A percentile compares a stretch with the other conserved stretches of the same genome.
These are phyloP conservation scores for Xylaria sp. DNA, from an alignment of 2,329 filamentous ascomycete genomes.

Conservation along the genomic window DNA sequence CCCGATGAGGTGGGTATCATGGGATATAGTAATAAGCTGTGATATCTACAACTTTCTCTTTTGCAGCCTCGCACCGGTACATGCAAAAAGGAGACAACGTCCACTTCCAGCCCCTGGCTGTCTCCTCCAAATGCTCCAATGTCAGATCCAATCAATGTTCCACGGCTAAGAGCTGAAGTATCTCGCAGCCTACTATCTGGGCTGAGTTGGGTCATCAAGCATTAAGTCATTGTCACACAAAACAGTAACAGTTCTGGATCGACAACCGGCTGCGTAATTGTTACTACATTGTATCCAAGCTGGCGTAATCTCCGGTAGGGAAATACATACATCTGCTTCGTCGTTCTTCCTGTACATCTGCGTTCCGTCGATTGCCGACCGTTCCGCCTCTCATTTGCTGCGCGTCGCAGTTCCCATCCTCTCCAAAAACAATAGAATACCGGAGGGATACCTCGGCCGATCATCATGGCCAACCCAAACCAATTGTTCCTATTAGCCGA, in stretches of 20 bases:
- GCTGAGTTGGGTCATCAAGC: slow-evolving; percentile 25
- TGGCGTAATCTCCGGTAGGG: slow-evolving; percentile 8
- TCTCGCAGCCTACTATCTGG: slow-evolving; percentile 32
- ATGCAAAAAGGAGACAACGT: slow-evolving; percentile 23
- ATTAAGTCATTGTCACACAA: slow-evolving; percentile 8
- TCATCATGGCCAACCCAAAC: slow-evolving; percentile 66
- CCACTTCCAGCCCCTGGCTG: background rate
- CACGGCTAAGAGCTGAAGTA: slow-evolving; percentile 16
- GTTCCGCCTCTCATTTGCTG: slow-evolving; percentile 15
- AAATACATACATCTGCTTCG: slow-evolving; percentile 14
- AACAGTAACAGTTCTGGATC: slow-evolving; percentile 11
- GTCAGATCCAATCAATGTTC: slow-evolving; percentile 8
- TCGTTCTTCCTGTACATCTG: slow-evolving; percentile 15
- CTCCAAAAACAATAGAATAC: slow-evolving; percentile 20
- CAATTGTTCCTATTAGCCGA: slow-evolving; percentile 94
- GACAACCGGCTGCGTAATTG: background rate
- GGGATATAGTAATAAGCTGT: slow-evolving; percentile 1
- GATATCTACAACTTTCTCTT: background rate
- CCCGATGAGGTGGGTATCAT: background rate
- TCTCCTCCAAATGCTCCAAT: background rate
- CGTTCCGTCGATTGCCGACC: slow-evolving; percentile 20
- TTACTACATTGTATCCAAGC: background rate
- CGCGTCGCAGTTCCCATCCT: slow-evolving; percentile 9
- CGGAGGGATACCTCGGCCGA: slow-evolving; percentile 4
- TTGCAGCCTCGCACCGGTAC: slow-evolving; percentile 9